These are phyloP conservation scores for Trichosporon faecale DNA, from an alignment of 1,284 basidiomycete species.

Conservation along the genomic window DNA sequence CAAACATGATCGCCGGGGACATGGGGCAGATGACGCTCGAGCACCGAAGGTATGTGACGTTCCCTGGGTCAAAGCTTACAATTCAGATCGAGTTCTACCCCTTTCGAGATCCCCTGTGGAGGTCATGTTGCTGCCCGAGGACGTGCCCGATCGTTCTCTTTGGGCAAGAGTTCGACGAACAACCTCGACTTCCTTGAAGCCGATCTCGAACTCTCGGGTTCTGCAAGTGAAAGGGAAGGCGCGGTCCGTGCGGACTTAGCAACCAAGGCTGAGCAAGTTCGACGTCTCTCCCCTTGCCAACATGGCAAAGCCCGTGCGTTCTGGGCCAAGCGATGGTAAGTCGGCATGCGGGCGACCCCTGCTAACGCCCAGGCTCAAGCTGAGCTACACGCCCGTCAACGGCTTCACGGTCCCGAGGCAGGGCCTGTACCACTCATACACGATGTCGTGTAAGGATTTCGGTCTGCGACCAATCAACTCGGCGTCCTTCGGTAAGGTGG, in stretches of 20 bases:
- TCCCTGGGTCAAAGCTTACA: slow-evolving; percentile 8
- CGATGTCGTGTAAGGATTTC: slow-evolving; percentile 65
- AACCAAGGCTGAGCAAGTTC: slow-evolving; percentile 25
- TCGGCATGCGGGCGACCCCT: not conserved
- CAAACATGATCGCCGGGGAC: slow-evolving; percentile 28
- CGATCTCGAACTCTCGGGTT: slow-evolving; percentile 29
- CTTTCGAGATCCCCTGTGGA: slow-evolving; percentile 24
- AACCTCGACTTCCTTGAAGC: slow-evolving; percentile 25
- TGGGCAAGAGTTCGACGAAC: slow-evolving; percentile 23
- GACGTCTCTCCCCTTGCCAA: slow-evolving; percentile 27
- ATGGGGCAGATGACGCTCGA: slow-evolving; percentile 35
- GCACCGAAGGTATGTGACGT: slow-evolving; percentile 32
- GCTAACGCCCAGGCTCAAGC: slow-evolving; percentile 33
- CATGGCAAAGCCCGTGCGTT: slow-evolving; percentile 40
- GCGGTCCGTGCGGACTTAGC: slow-evolving; percentile 32
- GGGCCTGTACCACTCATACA: slow-evolving; percentile 87
- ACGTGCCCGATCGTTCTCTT: slow-evolving; percentile 25
- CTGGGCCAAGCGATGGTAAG: slow-evolving; percentile 47
- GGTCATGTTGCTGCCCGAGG: slow-evolving; percentile 14
- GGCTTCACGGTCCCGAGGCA: slow-evolving; percentile 63
- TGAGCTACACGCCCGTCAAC: slow-evolving; percentile 35
- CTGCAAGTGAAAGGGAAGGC: slow-evolving; percentile 34
- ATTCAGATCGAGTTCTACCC: slow-evolving; percentile 21
- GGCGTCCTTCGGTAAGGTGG: slow-evolving; percentile 88
- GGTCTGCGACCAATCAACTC: slow-evolving; percentile 72